These are phyloP conservation scores for Chlorokybus atmophyticus DNA, from an alignment of 139 green algal genomes.

Conservation along the genomic window DNA sequence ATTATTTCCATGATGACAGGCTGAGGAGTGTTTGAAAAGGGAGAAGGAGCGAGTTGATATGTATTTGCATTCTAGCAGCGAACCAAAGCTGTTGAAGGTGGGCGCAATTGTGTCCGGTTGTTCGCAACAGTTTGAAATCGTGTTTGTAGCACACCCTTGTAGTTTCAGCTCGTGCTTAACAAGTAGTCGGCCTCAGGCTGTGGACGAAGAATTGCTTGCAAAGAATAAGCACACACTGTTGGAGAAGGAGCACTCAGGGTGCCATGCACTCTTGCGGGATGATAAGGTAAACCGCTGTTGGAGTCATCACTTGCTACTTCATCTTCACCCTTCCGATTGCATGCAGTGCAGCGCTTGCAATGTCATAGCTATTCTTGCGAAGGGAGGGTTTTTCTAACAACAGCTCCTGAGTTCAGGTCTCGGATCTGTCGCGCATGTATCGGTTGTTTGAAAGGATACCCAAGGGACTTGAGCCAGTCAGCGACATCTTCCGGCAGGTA, in stretches of 20 bases:
- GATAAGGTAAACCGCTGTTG: conserved; percentile 74
- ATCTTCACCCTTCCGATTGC: too few relatives aligned
- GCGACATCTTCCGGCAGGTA: conserved; percentile 55
- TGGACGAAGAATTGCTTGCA: conserved; percentile 77
- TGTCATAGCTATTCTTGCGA: too few relatives aligned
- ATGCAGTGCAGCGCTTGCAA: too few relatives aligned
- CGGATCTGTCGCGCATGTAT: conserved; percentile 93
- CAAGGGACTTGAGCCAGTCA: conserved; percentile 81
- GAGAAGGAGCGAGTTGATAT: conserved; percentile 83
- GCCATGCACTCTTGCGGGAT: conserved; percentile 72
- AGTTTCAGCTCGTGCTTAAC: too few relatives aligned
- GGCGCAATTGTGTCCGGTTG: background rate
- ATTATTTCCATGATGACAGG: conserved; percentile 14
- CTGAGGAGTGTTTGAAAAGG: conserved; percentile 63
- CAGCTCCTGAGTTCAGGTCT: too few relatives aligned
- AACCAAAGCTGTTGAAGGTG: conserved; percentile 70
- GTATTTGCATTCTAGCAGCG: conserved; percentile 80
- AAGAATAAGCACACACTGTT: conserved; percentile 74
- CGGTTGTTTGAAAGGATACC: conserved; percentile 84
- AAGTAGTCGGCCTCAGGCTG: conserved; percentile 35
- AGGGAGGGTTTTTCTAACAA: too few relatives aligned
- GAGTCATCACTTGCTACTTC: too few relatives aligned
- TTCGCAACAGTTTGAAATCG: background rate
- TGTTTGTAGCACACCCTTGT: background rate
- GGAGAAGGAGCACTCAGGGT: conserved; percentile 88